These are phyloP conservation scores for Epichloe amarillans DNA, from an alignment of 2,329 filamentous ascomycete genomes.

Conservation along the genomic window DNA sequence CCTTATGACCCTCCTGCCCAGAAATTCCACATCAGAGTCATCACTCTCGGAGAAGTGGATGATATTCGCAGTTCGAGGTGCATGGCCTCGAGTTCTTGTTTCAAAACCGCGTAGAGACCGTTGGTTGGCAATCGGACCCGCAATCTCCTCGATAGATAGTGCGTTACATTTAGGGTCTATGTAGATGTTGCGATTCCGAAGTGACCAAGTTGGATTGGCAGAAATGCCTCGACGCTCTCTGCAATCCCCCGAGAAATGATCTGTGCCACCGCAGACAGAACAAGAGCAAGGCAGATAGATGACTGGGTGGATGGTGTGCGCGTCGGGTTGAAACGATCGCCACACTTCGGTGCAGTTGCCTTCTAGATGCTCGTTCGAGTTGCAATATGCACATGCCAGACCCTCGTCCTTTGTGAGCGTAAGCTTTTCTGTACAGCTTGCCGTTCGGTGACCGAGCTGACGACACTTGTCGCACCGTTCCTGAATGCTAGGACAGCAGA, in stretches of 20 bases:
- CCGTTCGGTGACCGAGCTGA: conserved; percentile 43
- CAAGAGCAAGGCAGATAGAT: conserved; percentile 37
- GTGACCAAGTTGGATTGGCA: conserved; percentile 37
- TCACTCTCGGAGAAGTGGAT: conserved; percentile 34
- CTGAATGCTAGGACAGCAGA: conserved; percentile 34
- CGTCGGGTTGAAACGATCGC: conserved; percentile 37
- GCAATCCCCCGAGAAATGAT: conserved; percentile 47
- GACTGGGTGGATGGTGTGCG: conserved; percentile 32
- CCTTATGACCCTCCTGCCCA: conserved; percentile 21
- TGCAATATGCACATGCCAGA: conserved; percentile 48
- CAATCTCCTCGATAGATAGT: conserved; percentile 23
- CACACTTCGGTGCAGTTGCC: conserved; percentile 46
- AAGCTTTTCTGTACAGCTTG: conserved; percentile 43
- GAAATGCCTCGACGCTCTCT: conserved; percentile 11
- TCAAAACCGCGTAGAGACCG: conserved; percentile 13
- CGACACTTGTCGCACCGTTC: conserved; percentile 46
- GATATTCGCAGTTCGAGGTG: conserved; percentile 20
- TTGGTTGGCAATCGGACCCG: conserved; percentile 12
- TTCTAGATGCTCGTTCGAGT: conserved; percentile 42
- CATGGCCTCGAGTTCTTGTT: conserved; percentile 21
- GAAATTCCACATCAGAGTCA: conserved; percentile 32
- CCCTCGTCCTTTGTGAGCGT: conserved; percentile 36
- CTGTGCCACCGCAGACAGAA: conserved; percentile 38
- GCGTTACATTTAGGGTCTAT: conserved; percentile 30
- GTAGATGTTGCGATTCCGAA: conserved; percentile 34